Evolutionary conservation across 371 early-diverging fungal genomes (phyloP).

Genomic region (Mortierella sp.): DNA sequence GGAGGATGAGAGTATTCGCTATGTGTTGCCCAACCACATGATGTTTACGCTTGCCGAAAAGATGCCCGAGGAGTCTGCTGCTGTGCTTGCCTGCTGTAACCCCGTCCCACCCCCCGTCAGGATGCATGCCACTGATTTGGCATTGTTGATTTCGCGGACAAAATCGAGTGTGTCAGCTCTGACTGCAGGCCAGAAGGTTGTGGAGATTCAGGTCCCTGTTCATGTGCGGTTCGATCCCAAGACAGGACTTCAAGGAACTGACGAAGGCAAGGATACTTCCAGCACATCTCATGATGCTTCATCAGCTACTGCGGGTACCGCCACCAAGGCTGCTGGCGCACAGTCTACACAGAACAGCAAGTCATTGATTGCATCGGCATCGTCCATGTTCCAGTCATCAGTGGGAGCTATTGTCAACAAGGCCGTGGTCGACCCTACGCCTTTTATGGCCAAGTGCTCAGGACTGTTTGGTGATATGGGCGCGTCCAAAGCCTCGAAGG

Average conservation of each 20-base stretch:
- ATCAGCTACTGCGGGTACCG: not conserved
- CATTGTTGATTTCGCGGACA: slow-evolving; percentile 70
- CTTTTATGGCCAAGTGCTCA: slow-evolving; percentile 61
- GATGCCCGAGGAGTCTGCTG: slow-evolving; percentile 83
- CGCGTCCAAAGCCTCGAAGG: slow-evolving; percentile 6
- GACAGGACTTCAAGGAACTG: slow-evolving; percentile 46
- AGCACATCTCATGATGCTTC: not conserved
- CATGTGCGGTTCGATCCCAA: slow-evolving; percentile 51
- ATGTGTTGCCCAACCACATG: slow-evolving; percentile 94
- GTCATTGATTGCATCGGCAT: slow-evolving; percentile 15
- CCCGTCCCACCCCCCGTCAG: slow-evolving; percentile 86
- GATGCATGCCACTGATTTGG: slow-evolving; percentile 87
- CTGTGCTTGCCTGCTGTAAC: slow-evolving; percentile 85
- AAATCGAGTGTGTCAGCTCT: slow-evolving; percentile 58
- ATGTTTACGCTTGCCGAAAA: slow-evolving; percentile 80
- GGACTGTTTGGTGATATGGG: slow-evolving; percentile 62
- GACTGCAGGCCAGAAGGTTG: slow-evolving; percentile 34
- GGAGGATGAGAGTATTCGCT: slow-evolving; percentile 93
- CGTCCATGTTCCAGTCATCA: slow-evolving; percentile 26
- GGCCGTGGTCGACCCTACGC: slow-evolving; percentile 59
- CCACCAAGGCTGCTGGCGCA: not conserved
- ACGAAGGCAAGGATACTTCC: slow-evolving; percentile 18
- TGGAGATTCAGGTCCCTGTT: slow-evolving; percentile 37
- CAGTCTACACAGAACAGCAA: not conserved
- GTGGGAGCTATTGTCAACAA: slow-evolving; percentile 39